phyloP scores from a whole-genome alignment of 768 basidiomycete species.

The Phlebiopsis flavidoalba region DNA sequence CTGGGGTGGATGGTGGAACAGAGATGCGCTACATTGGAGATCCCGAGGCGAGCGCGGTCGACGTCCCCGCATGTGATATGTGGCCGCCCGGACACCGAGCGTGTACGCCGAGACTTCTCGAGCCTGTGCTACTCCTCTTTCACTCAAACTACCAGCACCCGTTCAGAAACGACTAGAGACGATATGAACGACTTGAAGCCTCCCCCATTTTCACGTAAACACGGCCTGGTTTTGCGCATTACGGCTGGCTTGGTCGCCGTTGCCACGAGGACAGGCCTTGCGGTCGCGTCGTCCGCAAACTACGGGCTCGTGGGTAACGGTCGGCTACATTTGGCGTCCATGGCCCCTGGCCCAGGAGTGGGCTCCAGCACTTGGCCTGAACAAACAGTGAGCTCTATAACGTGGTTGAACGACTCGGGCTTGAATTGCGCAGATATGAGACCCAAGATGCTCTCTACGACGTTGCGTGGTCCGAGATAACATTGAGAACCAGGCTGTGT shows the following conservation, averaged over 20 bases:
- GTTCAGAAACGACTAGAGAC: too few relatives aligned
- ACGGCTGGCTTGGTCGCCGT: slow-evolving; percentile 82
- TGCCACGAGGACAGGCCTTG: slow-evolving; percentile 68
- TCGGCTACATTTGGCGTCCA: slow-evolving; percentile 64
- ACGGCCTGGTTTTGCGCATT: slow-evolving; percentile 86
- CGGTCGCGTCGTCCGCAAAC: slow-evolving; percentile 83
- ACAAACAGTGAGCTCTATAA: slow-evolving; percentile 56
- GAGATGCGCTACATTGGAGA: slow-evolving; percentile 68
- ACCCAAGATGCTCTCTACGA: slow-evolving; percentile 89
- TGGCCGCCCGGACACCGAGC: background rate
- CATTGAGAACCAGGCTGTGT: slow-evolving; percentile 95
- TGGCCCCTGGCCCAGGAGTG: slow-evolving; percentile 44
- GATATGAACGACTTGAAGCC: slow-evolving; percentile 29
- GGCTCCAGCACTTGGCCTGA: slow-evolving; percentile 41
- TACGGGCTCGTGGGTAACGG: slow-evolving; percentile 97
- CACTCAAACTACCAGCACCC: slow-evolving; percentile 3
- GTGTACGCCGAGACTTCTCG: background rate
- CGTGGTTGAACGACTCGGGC: slow-evolving; percentile 6
- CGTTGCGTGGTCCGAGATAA: slow-evolving; percentile 89
- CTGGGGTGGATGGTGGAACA: slow-evolving; percentile 66
- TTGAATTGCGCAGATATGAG: slow-evolving; percentile 65
- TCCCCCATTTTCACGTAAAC: slow-evolving; percentile 49
- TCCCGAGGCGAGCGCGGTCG: background rate
- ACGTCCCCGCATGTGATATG: background rate
- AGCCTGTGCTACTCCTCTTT: background rate